Conservation (phyloP, 2,329 filamentous ascomycete genomes). For the Cladophialophora chaetospira region DNA sequence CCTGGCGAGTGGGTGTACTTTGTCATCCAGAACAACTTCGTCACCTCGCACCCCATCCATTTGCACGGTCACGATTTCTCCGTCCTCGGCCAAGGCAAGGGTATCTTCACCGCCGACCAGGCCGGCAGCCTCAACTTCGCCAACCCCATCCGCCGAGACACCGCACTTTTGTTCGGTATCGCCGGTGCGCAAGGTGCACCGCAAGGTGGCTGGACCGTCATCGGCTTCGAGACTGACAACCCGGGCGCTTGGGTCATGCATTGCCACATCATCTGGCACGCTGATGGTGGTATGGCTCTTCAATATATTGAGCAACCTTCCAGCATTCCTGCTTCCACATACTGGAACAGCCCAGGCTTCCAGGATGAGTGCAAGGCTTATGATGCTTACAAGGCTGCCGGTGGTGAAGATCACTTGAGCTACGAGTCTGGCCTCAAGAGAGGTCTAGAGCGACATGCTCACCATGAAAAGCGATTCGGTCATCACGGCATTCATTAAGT, state of each 20-base stretch:
- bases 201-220: slow-evolving; percentile 61
- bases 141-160: slow-evolving; percentile 69
- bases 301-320: slow-evolving; percentile 39
- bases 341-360: slow-evolving; percentile 25
- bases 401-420: slow-evolving; percentile 7
- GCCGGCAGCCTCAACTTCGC: slow-evolving; percentile 62
- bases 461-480: background rate
- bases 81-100: slow-evolving; percentile 59
- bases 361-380: slow-evolving; percentile 27
- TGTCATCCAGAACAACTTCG: slow-evolving; percentile 34
- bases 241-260: slow-evolving; percentile 70
- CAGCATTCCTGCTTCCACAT: slow-evolving; percentile 22
- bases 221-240: slow-evolving; percentile 53
- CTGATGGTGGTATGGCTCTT: slow-evolving; percentile 63
- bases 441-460: background rate
- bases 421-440: slow-evolving; percentile 31
- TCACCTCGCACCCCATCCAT: slow-evolving; percentile 63
- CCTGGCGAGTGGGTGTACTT: slow-evolving; percentile 31
- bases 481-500: slow-evolving; percentile 5
- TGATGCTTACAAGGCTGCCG: slow-evolving; percentile 17
- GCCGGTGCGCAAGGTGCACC: slow-evolving; percentile 17
- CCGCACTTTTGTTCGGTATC: slow-evolving; percentile 63
- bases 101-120: slow-evolving; percentile 48
- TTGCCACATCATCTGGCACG: slow-evolving; percentile 80
- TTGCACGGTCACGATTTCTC: slow-evolving; percentile 70